Conservation (phyloP, 2,329 filamentous ascomycete species). For the Leptographium wingfieldii region DNA sequence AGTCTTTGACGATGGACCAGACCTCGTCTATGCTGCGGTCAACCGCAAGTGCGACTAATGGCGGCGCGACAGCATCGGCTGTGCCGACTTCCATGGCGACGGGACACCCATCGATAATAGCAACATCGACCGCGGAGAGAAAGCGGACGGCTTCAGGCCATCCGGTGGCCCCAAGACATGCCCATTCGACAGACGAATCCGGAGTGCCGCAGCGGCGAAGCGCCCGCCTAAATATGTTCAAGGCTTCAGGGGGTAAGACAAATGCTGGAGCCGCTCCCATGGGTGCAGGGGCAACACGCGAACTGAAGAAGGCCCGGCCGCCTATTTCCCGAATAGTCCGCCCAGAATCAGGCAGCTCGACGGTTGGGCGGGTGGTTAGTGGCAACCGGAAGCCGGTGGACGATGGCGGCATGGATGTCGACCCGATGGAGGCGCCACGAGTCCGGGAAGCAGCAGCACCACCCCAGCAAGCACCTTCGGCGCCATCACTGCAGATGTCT, state of each 20-base stretch:
- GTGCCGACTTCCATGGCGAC: background rate
- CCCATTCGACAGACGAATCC: conserved; percentile 44
- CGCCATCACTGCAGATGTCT: conserved; percentile 2
- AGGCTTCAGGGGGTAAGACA: conserved; percentile 53
- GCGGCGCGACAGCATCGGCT: background rate
- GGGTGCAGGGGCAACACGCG: conserved; percentile 50
- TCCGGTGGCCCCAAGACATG: conserved; percentile 37
- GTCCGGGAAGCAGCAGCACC: conserved; percentile 7
- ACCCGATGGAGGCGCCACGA: conserved; percentile 44
- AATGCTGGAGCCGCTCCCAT: conserved; percentile 44
- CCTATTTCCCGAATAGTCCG: conserved; percentile 55
- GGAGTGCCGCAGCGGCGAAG: conserved; percentile 55
- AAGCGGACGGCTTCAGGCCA: conserved; percentile 93
- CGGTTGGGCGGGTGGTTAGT: conserved; percentile 75
- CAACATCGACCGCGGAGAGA: conserved; percentile 45
- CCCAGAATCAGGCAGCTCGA: conserved; percentile 52
- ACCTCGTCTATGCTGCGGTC: conserved; percentile 24
- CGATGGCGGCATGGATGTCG: conserved; percentile 55
- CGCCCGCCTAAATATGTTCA: conserved; percentile 56
- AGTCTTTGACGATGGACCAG: conserved; percentile 24
- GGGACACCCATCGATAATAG: conserved; percentile 18
- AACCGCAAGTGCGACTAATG: conserved; percentile 6
- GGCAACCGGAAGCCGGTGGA: conserved; percentile 70
- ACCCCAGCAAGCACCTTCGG: background rate
- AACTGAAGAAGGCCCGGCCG: conserved; percentile 74